Percentiles rank a stretch among this genome's conserved stretches.
Conservation (phyloP, 2,329 filamentous ascomycete species). For the Alternaria sp. region DNA sequence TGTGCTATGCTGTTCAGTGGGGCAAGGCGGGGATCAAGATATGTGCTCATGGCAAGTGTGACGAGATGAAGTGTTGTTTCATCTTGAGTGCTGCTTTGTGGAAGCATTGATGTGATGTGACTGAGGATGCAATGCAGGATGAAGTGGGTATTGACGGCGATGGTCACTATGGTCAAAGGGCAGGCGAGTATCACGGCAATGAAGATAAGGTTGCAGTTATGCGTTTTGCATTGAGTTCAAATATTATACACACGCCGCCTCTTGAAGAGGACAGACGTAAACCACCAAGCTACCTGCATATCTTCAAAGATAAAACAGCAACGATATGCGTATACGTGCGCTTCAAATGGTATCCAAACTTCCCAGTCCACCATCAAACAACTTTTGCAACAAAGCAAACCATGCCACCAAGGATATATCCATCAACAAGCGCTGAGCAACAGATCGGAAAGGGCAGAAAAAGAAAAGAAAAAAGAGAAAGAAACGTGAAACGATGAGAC, state of each 20-base stretch:
- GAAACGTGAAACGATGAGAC: slow-evolving; percentile 11
- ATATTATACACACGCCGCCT: slow-evolving; percentile 1
- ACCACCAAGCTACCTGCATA: slow-evolving; percentile 2
- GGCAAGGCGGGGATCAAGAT: not conserved
- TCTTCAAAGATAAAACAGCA: not conserved
- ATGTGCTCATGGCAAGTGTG: not conserved
- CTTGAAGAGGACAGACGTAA: not conserved
- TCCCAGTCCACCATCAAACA: slow-evolving; percentile 1
- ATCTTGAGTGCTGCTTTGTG: not conserved
- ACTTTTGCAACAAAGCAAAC: slow-evolving; percentile 7
- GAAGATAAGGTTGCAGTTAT: not conserved
- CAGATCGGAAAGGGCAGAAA: not conserved
- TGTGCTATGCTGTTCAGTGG: not conserved
- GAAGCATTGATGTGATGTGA: not conserved
- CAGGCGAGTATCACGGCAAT: not conserved
- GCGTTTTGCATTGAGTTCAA: slow-evolving; percentile 3
- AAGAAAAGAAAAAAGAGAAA: slow-evolving; percentile 1
- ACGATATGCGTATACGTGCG: not conserved
- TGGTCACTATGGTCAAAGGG: not conserved
- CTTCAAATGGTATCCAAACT: not conserved
- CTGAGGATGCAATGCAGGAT: not conserved
- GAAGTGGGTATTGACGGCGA: not conserved
- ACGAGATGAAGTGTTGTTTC: not conserved
- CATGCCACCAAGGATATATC: slow-evolving; percentile 5
- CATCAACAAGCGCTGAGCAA: slow-evolving; percentile 1